These are phyloP conservation scores for Rhynchospora pubera DNA, from an alignment of 176 grass and related monocot species.

Conservation along the genomic window DNA sequence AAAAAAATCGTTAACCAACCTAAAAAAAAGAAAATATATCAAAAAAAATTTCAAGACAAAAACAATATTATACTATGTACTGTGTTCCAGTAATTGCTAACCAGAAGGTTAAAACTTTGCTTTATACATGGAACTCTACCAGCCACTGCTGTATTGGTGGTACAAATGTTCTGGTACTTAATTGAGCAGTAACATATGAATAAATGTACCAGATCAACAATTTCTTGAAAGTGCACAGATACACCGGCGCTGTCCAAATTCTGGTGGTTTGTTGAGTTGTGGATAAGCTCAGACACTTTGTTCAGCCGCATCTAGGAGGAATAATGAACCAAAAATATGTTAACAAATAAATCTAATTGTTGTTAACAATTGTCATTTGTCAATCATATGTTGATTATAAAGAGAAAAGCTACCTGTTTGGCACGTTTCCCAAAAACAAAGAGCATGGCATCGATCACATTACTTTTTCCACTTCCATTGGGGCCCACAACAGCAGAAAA, in stretches of 20 bases:
- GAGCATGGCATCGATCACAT: constrained; percentile 95
- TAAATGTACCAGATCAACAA: constrained; percentile 78
- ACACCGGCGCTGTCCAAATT: constrained; percentile 82
- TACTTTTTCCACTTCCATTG: constrained; percentile 97
- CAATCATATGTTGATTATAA: constrained; percentile 1
- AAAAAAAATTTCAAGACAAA: constrained; percentile 8
- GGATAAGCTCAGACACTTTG: constrained; percentile 98
- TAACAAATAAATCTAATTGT: constrained; percentile 9
- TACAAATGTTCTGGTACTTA: background rate
- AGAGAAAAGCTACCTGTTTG: constrained; percentile 51
- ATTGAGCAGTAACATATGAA: background rate
- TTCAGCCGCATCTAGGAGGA: constrained; percentile 81
- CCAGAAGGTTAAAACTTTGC: background rate
- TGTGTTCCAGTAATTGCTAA: background rate
- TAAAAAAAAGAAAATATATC: background rate
- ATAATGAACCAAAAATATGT: constrained; percentile 1
- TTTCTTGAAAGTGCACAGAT: constrained; percentile 98
- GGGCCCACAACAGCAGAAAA: constrained; percentile 92
- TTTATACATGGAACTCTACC: background rate
- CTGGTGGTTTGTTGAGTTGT: constrained; percentile 90
- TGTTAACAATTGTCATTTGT: background rate
- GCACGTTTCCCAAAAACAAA: constrained; percentile 98
- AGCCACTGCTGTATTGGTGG: background rate
- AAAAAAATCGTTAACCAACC: background rate
- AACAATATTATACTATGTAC: background rate